Conservation (phyloP, 306 rosid species). For the Calophaca sinica region DNA sequence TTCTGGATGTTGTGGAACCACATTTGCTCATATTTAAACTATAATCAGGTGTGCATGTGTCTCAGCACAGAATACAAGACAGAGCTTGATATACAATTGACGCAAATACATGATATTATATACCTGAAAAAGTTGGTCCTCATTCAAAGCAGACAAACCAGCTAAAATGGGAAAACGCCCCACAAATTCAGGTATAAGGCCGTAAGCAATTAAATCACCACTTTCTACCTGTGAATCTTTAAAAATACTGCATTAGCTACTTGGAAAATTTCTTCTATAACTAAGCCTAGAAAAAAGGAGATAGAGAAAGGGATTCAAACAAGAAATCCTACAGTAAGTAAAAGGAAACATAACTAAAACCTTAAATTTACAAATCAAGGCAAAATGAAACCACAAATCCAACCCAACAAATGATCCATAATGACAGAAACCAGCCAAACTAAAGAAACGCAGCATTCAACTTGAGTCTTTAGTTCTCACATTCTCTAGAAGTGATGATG, state of each 20-base stretch:
- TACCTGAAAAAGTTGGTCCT: constrained; percentile 77
- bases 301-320: constrained; percentile 3
- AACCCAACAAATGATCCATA: constrained; percentile 11
- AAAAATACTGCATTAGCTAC: constrained; percentile 36
- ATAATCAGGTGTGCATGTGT: too few relatives aligned
- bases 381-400: constrained; percentile 13
- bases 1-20: not conserved
- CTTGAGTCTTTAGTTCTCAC: constrained; percentile 57
- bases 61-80: not conserved
- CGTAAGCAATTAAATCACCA: constrained; percentile 72
- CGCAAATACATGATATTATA: constrained; percentile 7
- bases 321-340: not conserved
- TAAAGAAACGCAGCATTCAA: constrained; percentile 9
- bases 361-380: constrained; percentile 37
- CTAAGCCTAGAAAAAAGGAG: not conserved
- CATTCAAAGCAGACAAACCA: constrained; percentile 69
- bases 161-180: constrained; percentile 77
- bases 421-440: constrained; percentile 7
- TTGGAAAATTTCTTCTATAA: constrained; percentile 17
- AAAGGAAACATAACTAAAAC: not conserved
- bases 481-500: constrained; percentile 70
- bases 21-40: constrained; percentile 3
- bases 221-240: constrained; percentile 68
- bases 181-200: constrained; percentile 79
- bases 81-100: constrained; percentile 5